Conservation (phyloP, 306 rosid genomes). For the Argentina anserina region DNA sequence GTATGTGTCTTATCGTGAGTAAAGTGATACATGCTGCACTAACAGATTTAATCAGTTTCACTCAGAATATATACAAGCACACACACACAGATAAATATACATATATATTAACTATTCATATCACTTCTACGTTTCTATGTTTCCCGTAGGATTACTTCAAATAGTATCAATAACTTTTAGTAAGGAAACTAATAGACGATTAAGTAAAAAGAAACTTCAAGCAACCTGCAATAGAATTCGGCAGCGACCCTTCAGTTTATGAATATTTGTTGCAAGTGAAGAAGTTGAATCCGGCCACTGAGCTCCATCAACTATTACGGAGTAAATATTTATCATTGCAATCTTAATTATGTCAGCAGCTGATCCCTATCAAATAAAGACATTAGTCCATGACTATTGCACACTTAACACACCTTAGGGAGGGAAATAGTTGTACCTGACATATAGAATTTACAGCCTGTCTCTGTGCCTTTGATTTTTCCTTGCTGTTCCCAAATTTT, state of each 20-base stretch:
- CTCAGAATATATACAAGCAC: background rate
- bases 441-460: constrained; percentile 97
- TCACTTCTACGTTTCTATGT: background rate
- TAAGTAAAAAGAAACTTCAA: constrained; percentile 10
- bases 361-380: constrained; percentile 62
- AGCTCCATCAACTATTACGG: constrained; percentile 39
- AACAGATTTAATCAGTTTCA: background rate
- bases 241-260: constrained; percentile 60
- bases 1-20: background rate
- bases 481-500: constrained; percentile 63
- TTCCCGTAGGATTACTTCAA: background rate
- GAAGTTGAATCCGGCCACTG: constrained; percentile 41
- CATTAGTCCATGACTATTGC: constrained; percentile 19
- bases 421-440: constrained; percentile 52
- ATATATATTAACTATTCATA: background rate
- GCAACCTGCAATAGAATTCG: constrained; percentile 81
- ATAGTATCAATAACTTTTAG: constrained; percentile 1
- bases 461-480: constrained; percentile 87
- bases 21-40: background rate
- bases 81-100: too few relatives aligned
- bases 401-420: background rate
- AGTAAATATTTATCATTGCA: constrained; percentile 77
- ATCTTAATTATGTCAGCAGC: constrained; percentile 94
- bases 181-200: background rate
- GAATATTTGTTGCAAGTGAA: constrained; percentile 35